Evolutionary conservation across 495 filamentous ascomycete species (phyloP), one percentile per base, ranked within the genome.

Genomic region (Neurospora sp.): DNA sequence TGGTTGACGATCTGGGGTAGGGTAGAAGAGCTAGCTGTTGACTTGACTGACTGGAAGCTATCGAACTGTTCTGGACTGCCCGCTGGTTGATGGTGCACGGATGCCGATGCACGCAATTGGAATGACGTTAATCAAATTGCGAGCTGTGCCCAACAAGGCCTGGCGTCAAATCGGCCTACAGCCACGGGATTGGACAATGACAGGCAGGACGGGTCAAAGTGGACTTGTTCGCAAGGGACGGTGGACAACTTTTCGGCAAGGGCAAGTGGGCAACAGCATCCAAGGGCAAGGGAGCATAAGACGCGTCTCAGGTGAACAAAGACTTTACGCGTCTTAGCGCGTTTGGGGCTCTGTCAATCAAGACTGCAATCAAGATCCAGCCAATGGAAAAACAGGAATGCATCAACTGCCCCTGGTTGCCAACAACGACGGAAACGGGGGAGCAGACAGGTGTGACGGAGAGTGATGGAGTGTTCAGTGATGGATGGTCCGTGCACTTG

Each of bases 51-150:
- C 11, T 17, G 4, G 43, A 54, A 48, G 43, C n/a, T 48, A n/a
- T 7, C n/a, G 7, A n/a, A 21, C 19, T 75, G 73, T 74, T 70
- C 38, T 45, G 38, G 21, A 54, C 76, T 78, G 77, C 1, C 76
- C 74, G 73, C 74, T 76, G 62, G 69, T 73, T 69, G 34, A 37
- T 34, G 70, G 24, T 24, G 10, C 62, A 40, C 15, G 34, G 42
- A 39, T 34, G 54, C 54, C 28, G 54, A 62, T 62, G 54, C 54
- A 62, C 54, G 54, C 54, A 34, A 62, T 62, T 31, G 54, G 54
- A 62, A 62, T 62, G 54, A 62, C 54, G 54, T 62, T 62, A 28
- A 62, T 34, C 54, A 62, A 34, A 62, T 9, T 62, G 28, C 54
- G 28, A 19, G 15, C 54, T 66, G 54, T 66, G 28, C 54, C 54